These are phyloP conservation scores for Geosmithia flava DNA, from an alignment of 2,329 filamentous ascomycete species.

Conservation along the genomic window DNA sequence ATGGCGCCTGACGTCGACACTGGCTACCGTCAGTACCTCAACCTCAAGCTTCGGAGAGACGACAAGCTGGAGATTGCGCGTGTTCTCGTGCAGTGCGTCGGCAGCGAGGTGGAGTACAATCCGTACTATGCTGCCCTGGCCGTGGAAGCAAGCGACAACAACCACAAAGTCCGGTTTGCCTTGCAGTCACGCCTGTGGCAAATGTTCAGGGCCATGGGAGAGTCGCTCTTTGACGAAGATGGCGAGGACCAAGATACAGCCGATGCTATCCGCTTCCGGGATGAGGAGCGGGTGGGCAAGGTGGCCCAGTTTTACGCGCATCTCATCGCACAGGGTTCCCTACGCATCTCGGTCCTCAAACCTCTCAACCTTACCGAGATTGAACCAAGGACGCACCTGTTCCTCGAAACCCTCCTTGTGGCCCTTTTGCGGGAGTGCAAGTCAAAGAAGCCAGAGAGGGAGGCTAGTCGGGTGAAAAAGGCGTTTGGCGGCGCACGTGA, in stretches of 20 bases:
- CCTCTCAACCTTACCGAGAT: slow-evolving; percentile 69
- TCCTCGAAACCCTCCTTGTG: slow-evolving; percentile 72
- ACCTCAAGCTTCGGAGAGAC: slow-evolving; percentile 73
- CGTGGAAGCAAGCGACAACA: slow-evolving; percentile 61
- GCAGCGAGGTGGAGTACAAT: slow-evolving; percentile 76
- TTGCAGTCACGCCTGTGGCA: slow-evolving; percentile 85
- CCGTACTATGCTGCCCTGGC: slow-evolving; percentile 87
- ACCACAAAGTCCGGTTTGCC: slow-evolving; percentile 58
- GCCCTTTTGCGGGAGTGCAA: slow-evolving; percentile 57
- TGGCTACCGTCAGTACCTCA: slow-evolving; percentile 65
- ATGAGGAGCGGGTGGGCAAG: slow-evolving; percentile 37
- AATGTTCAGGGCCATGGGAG: slow-evolving; percentile 75
- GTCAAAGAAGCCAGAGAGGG: slow-evolving; percentile 25
- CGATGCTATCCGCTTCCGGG: slow-evolving; percentile 29
- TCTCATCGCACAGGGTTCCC: slow-evolving; percentile 30
- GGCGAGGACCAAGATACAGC: slow-evolving; percentile 43
- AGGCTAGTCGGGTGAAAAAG: slow-evolving; percentile 47
- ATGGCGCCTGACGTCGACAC: slow-evolving; percentile 76
- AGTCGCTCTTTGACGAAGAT: slow-evolving; percentile 53
- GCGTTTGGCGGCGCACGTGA: slow-evolving; percentile 55
- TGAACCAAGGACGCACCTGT: slow-evolving; percentile 61
- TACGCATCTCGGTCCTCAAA: slow-evolving; percentile 42
- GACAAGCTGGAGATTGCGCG: slow-evolving; percentile 80
- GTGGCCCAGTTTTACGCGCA: slow-evolving; percentile 42
- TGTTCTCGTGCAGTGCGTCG: slow-evolving; percentile 78